A percentile compares a stretch with the other conserved stretches of the same genome.
Evolutionary conservation across 495 filamentous ascomycete genomes (phyloP).

Genomic region (Podospora pseudoanserina): DNA sequence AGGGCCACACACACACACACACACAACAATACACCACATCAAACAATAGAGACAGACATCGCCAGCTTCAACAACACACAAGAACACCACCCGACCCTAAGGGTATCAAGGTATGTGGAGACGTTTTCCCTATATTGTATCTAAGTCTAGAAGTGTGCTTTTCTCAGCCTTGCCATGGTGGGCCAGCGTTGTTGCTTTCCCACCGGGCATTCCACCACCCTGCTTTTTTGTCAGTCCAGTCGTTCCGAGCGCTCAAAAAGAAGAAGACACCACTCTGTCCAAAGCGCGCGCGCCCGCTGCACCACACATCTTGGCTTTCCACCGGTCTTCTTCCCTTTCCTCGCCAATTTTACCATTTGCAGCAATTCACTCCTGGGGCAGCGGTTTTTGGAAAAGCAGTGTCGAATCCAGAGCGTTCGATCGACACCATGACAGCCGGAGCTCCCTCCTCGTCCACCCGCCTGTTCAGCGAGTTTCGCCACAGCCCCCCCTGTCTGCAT

Average conservation of each 20-base stretch:
- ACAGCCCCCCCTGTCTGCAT: not conserved
- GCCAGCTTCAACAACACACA: not conserved
- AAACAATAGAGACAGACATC: not conserved
- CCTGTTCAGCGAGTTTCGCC: conserved; percentile 5
- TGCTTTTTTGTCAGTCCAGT: not conserved
- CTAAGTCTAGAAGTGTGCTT: too few relatives aligned
- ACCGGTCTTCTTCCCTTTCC: not conserved
- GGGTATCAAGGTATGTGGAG: not conserved
- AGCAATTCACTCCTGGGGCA: not conserved
- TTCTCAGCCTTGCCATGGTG: not conserved
- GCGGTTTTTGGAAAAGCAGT: not conserved
- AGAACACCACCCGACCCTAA: not conserved
- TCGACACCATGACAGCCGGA: not conserved
- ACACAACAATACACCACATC: not conserved
- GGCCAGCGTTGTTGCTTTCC: not conserved
- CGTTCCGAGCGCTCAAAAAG: not conserved
- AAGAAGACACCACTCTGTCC: not conserved
- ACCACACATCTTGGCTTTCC: not conserved
- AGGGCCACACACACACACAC: not conserved
- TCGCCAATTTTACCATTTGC: not conserved
- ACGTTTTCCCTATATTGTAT: not conserved
- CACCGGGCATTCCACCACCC: too few relatives aligned
- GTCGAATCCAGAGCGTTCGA: not conserved
- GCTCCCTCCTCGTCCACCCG: not conserved
- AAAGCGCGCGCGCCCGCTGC: not conserved